Conservation (phyloP, 2,329 filamentous ascomycete species). For the Diplocarpon mali region DNA sequence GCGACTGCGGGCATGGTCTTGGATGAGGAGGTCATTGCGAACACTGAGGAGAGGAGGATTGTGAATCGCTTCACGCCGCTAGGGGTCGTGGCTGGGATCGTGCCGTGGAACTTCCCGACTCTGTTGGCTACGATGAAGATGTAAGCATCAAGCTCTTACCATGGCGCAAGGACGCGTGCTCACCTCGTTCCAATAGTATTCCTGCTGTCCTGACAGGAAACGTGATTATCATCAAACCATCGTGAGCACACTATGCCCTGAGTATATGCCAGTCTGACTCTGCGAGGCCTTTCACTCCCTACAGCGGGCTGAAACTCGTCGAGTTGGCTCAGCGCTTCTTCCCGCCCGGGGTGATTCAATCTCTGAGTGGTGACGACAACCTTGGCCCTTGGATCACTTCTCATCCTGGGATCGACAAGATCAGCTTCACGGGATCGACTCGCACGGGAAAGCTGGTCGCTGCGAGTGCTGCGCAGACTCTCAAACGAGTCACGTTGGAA, state of each 20-base stretch:
- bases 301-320: constrained; percentile 38
- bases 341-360: constrained; percentile 45
- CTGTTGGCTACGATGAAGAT: constrained; percentile 40
- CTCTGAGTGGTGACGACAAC: constrained; percentile 41
- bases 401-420: constrained; percentile 44
- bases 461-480: constrained; percentile 36
- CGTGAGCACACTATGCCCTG: constrained; percentile 18
- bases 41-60: constrained; percentile 25
- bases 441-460: constrained; percentile 39
- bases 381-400: constrained; percentile 42
- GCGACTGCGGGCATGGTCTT: neutral
- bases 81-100: constrained; percentile 42
- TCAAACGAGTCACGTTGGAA: constrained; percentile 33
- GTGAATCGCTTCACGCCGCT: constrained; percentile 36
- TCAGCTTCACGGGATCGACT: constrained; percentile 47
- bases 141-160: neutral
- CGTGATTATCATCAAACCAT: constrained; percentile 46
- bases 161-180: neutral
- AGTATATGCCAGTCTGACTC: neutral
- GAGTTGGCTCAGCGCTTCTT: constrained; percentile 39
- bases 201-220: constrained; percentile 41
- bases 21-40: constrained; percentile 14
- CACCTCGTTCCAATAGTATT: constrained; percentile 8
- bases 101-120: constrained; percentile 49
- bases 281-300: constrained; percentile 39